These are phyloP conservation scores for Bruguiera parviflora DNA, from an alignment of 345 rosid genomes.

Conservation along the genomic window DNA sequence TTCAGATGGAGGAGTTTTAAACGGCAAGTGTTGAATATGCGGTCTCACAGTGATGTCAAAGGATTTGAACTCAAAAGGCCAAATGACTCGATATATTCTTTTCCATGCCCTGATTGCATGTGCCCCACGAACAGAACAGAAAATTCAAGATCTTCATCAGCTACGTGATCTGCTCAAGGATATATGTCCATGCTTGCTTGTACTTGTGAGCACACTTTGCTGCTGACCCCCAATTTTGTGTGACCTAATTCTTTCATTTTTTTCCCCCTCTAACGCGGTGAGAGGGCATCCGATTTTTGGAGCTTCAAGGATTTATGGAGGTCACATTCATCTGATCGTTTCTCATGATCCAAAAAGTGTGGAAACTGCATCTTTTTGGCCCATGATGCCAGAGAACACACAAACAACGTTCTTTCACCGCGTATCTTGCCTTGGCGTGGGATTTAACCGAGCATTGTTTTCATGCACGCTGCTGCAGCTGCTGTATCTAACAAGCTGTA, in stretches of 20 bases:
- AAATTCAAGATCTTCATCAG: slow-evolving; percentile 43
- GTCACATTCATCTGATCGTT: slow-evolving; percentile 23
- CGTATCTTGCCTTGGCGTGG: slow-evolving; percentile 16
- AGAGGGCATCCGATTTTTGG: slow-evolving; percentile 36
- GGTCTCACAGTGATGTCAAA: slow-evolving; percentile 88
- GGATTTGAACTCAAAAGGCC: slow-evolving; percentile 91
- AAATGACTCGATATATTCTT: slow-evolving; percentile 76
- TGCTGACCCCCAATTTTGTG: slow-evolving; percentile 30
- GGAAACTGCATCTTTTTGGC: slow-evolving; percentile 30
- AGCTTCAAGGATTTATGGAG: slow-evolving; percentile 35
- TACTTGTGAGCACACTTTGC: slow-evolving; percentile 25
- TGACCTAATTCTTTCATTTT: slow-evolving; percentile 50
- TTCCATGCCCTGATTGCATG: slow-evolving; percentile 99
- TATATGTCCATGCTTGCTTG: slow-evolving; percentile 13
- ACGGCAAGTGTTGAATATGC: slow-evolving; percentile 84
- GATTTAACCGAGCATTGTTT: slow-evolving; percentile 31
- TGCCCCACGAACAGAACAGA: slow-evolving; percentile 64
- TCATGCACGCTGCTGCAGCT: slow-evolving; percentile 28
- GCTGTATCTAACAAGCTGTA: slow-evolving; percentile 49
- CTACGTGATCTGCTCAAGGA: slow-evolving; percentile 27
- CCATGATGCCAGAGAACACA: slow-evolving; percentile 28
- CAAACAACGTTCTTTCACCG: slow-evolving; percentile 13
- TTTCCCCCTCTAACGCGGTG: slow-evolving; percentile 21
- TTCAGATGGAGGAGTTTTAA: slow-evolving; percentile 91
- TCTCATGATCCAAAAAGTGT: slow-evolving; percentile 26